These are phyloP conservation scores for Aaosphaeria pasadenensis DNA, from an alignment of 2,329 filamentous ascomycete genomes.

Conservation along the genomic window DNA sequence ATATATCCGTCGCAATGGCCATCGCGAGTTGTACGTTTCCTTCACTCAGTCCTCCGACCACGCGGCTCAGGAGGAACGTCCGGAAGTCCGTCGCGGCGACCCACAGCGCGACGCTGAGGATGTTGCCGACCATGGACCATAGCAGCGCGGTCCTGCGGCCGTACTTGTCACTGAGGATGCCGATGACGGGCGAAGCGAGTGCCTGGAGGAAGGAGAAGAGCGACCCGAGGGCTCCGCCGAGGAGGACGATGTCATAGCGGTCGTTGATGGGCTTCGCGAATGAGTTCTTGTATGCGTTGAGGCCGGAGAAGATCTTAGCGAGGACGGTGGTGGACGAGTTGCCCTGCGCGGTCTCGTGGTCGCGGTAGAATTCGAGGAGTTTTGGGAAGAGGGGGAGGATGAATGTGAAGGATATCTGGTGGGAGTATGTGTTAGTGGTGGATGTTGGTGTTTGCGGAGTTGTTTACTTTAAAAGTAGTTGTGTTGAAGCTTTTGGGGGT, in stretches of 20 bases:
- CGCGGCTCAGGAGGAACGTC: slow-evolving; percentile 87
- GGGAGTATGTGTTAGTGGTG: neutral
- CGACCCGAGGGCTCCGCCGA: slow-evolving; percentile 90
- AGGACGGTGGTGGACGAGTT: slow-evolving; percentile 63
- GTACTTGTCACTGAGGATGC: slow-evolving; percentile 80
- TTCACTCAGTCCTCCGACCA: slow-evolving; percentile 91
- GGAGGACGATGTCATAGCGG: slow-evolving; percentile 92
- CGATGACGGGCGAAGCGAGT: slow-evolving; percentile 87
- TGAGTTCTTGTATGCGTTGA: slow-evolving; percentile 92
- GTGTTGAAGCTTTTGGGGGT: neutral
- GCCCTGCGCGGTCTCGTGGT: slow-evolving; percentile 63
- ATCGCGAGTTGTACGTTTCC: slow-evolving; percentile 96
- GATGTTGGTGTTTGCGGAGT: neutral
- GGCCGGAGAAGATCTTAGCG: slow-evolving; percentile 71
- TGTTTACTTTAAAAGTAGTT: slow-evolving; percentile 4
- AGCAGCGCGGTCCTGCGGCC: slow-evolving; percentile 84
- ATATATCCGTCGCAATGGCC: slow-evolving; percentile 95
- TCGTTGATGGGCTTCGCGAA: slow-evolving; percentile 93
- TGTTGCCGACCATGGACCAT: slow-evolving; percentile 89
- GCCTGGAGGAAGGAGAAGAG: slow-evolving; percentile 93
- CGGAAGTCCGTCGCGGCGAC: slow-evolving; percentile 90
- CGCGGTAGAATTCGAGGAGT: slow-evolving; percentile 93
- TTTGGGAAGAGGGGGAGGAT: slow-evolving; percentile 98
- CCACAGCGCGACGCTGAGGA: slow-evolving; percentile 91
- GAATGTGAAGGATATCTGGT: slow-evolving; percentile 94